phyloP scores from a whole-genome alignment of 2,329 filamentous ascomycete genomes.

The Coleophoma crateriformis region DNA sequence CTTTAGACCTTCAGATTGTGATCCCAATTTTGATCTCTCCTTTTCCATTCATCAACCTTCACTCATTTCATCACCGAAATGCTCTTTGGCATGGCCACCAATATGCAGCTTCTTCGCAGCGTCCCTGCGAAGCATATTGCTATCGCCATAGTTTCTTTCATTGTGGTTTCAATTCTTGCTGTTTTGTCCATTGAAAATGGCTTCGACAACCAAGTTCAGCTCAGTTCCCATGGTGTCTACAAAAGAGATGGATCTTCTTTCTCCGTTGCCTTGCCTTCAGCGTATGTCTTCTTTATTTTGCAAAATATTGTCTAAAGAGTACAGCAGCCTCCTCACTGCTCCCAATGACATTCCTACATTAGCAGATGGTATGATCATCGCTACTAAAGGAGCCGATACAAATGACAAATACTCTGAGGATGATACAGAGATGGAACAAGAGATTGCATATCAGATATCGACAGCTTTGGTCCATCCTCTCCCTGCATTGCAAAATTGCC shows the following conservation, averaged over 20 bases:
- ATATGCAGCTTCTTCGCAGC: too few species aligned
- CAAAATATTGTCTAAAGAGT: too few species aligned
- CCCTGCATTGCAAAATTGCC: too few species aligned
- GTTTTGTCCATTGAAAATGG: slow-evolving; percentile 19
- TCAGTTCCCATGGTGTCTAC: not conserved
- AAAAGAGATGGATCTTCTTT: slow-evolving; percentile 10
- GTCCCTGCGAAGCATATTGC: too few species aligned
- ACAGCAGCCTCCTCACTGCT: too few species aligned
- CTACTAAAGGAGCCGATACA: too few species aligned
- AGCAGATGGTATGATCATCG: not conserved
- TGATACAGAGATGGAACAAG: too few species aligned
- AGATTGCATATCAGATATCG: too few species aligned
- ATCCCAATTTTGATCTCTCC: not conserved
- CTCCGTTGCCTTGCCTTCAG: slow-evolving; percentile 12
- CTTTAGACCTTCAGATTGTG: slow-evolving; percentile 5
- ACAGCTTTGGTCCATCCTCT: too few species aligned
- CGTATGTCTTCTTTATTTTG: slow-evolving; percentile 3
- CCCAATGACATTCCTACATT: not conserved
- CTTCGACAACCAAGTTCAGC: slow-evolving; percentile 11
- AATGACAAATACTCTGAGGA: too few species aligned
- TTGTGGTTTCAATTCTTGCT: slow-evolving; percentile 15
- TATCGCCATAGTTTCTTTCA: slow-evolving; percentile 8
- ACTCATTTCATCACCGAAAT: not conserved
- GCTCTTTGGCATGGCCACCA: too few species aligned
- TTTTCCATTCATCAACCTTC: slow-evolving; percentile 1